Evolutionary conservation across 2,329 filamentous ascomycete genomes (phyloP).

Genomic region (Colletotrichum cuscutae): DNA sequence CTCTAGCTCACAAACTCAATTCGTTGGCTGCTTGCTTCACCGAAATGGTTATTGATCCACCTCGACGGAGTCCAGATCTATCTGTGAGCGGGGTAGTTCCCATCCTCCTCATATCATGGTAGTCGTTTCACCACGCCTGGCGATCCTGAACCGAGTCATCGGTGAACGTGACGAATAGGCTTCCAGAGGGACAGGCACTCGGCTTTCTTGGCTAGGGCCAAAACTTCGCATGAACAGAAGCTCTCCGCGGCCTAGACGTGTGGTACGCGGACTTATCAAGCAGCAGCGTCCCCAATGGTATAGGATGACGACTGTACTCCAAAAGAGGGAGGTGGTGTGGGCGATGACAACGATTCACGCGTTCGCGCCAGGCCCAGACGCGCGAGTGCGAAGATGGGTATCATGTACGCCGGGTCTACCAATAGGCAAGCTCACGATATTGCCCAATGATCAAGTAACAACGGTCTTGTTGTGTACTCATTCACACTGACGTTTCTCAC

Average conservation of each 20-base stretch:
- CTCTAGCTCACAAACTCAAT: neutral
- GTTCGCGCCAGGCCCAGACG: neutral
- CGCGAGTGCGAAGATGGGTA: slow-evolving; percentile 17
- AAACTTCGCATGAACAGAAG: neutral
- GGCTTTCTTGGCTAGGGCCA: slow-evolving; percentile 5
- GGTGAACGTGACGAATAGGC: slow-evolving; percentile 8
- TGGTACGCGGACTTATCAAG: slow-evolving; percentile 12
- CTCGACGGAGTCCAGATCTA: neutral
- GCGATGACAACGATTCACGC: slow-evolving; percentile 3
- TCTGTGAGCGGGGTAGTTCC: slow-evolving; percentile 11
- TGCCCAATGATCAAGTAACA: slow-evolving; percentile 10
- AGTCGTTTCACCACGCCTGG: neutral
- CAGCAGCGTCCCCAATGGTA: neutral
- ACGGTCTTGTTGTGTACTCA: slow-evolving; percentile 9
- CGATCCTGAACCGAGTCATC: slow-evolving; percentile 10
- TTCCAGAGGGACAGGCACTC: neutral
- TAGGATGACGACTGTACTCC: neutral
- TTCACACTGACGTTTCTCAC: neutral
- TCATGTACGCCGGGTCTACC: neutral
- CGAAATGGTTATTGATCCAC: neutral
- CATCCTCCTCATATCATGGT: neutral
- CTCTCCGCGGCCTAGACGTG: neutral
- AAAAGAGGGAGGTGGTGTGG: neutral
- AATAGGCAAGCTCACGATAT: slow-evolving; percentile 1
- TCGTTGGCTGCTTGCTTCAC: neutral